A percentile compares a stretch with the other conserved stretches of the same genome.
Evolutionary conservation across 2,329 filamentous ascomycete genomes (phyloP).

Genomic region (Ceratocystis huliohia): DNA sequence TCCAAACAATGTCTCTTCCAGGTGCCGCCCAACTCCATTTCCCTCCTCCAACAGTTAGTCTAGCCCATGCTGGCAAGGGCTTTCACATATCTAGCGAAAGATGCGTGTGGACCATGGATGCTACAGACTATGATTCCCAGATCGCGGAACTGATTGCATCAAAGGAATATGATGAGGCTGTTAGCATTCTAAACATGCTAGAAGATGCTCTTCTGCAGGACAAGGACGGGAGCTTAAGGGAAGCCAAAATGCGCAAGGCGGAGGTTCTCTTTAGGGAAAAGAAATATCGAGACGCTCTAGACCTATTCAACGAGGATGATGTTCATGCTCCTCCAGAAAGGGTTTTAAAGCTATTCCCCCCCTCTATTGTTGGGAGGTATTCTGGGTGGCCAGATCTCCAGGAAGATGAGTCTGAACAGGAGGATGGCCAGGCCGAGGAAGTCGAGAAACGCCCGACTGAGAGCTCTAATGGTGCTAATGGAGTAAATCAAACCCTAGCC

Average conservation of each 20-base stretch:
- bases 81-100: slow-evolving; percentile 89
- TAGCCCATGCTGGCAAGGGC: slow-evolving; percentile 92
- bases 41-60: slow-evolving; percentile 77
- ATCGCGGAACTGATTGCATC: slow-evolving; percentile 66
- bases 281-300: slow-evolving; percentile 74
- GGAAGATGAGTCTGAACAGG: slow-evolving; percentile 34
- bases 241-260: slow-evolving; percentile 85
- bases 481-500: background rate
- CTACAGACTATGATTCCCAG: slow-evolving; percentile 81
- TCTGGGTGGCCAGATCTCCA: slow-evolving; percentile 42
- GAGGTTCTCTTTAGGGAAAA: slow-evolving; percentile 69
- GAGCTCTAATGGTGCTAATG: slow-evolving; percentile 4
- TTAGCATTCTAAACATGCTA: slow-evolving; percentile 76
- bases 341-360: slow-evolving; percentile 75
- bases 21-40: slow-evolving; percentile 80
- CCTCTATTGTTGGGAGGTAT: slow-evolving; percentile 67
- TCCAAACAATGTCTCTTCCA: slow-evolving; percentile 73
- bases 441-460: slow-evolving; percentile 22
- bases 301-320: slow-evolving; percentile 72
- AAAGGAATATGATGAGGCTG: slow-evolving; percentile 73
- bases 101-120: slow-evolving; percentile 90
- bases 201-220: slow-evolving; percentile 81
- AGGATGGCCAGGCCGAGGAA: slow-evolving; percentile 22
- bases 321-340: slow-evolving; percentile 81
- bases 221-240: slow-evolving; percentile 66